Percentiles rank a stretch among this genome's conserved stretches.
These are phyloP conservation scores for Umbelopsis isabellina DNA, from an alignment of 192 early-diverging fungal species.

Conservation along the genomic window DNA sequence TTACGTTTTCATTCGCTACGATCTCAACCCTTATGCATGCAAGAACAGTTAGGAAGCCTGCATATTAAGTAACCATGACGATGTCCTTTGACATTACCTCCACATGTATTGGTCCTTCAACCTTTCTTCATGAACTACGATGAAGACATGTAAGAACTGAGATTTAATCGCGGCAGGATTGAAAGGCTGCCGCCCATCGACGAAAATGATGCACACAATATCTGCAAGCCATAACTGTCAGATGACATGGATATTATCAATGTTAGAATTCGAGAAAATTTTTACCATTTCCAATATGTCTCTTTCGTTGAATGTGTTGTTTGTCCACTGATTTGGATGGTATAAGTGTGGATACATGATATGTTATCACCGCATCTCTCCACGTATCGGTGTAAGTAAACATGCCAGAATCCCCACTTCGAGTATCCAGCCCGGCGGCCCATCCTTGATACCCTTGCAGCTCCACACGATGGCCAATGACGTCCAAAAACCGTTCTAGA, in stretches of 20 bases:
- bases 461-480: slow-evolving; percentile 71
- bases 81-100: slow-evolving; percentile 23
- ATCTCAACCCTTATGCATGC: slow-evolving; percentile 35
- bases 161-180: slow-evolving; percentile 58
- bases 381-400: slow-evolving; percentile 73
- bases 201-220: slow-evolving; percentile 65
- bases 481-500: slow-evolving; percentile 68
- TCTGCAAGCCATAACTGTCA: slow-evolving; percentile 31
- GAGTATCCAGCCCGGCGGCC: slow-evolving; percentile 74
- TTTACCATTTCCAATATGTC: slow-evolving; percentile 64
- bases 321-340: slow-evolving; percentile 68
- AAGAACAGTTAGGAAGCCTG: neutral
- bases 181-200: slow-evolving; percentile 54
- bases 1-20: slow-evolving; percentile 48
- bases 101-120: slow-evolving; percentile 23
- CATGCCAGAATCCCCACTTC: slow-evolving; percentile 66
- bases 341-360: slow-evolving; percentile 76
- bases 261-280: neutral
- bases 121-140: slow-evolving; percentile 49
- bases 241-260: neutral
- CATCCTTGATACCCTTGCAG: slow-evolving; percentile 77
- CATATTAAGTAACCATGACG: neutral
- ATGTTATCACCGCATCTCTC: slow-evolving; percentile 78
- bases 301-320: slow-evolving; percentile 69
- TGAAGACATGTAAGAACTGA: slow-evolving; percentile 62